A percentile compares a stretch with the other conserved stretches of the same genome.
Evolutionary conservation across 2,329 filamentous ascomycete genomes (phyloP).

Genomic region (Setomelanomma holmii): DNA sequence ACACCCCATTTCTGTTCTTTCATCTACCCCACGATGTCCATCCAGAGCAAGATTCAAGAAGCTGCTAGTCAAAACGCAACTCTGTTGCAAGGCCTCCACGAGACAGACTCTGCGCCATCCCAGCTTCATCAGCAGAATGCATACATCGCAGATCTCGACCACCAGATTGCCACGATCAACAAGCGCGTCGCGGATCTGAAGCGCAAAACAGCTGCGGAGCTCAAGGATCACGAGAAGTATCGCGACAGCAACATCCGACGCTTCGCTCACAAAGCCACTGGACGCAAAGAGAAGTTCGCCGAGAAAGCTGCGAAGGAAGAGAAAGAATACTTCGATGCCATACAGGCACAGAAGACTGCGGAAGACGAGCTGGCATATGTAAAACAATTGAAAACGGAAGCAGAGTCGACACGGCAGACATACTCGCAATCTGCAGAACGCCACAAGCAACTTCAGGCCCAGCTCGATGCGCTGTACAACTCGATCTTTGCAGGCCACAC

Average conservation of each 20-base stretch:
- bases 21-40: conserved; percentile 21
- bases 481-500: conserved; percentile 43
- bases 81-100: conserved; percentile 34
- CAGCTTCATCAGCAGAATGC: conserved; percentile 40
- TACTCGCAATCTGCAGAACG: conserved; percentile 23
- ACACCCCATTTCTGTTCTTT: background rate
- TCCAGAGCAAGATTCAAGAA: conserved; percentile 33
- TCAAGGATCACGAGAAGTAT: conserved; percentile 45
- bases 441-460: conserved; percentile 28
- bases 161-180: conserved; percentile 26
- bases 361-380: conserved; percentile 40
- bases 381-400: conserved; percentile 32
- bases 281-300: conserved; percentile 34
- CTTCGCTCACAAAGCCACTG: conserved; percentile 41
- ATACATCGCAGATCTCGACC: conserved; percentile 37
- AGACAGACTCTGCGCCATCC: conserved; percentile 37
- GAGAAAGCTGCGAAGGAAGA: conserved; percentile 46
- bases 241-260: conserved; percentile 40
- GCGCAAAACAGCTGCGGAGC: conserved; percentile 26
- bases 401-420: conserved; percentile 22
- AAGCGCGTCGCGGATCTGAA: conserved; percentile 26
- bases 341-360: conserved; percentile 40
- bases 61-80: conserved; percentile 34
- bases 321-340: conserved; percentile 44
- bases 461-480: conserved; percentile 40